Evolutionary conservation across 371 early-diverging fungal genomes (phyloP), one percentile per base, ranked within the genome.

Genomic region (Mucor circinelloides): DNA sequence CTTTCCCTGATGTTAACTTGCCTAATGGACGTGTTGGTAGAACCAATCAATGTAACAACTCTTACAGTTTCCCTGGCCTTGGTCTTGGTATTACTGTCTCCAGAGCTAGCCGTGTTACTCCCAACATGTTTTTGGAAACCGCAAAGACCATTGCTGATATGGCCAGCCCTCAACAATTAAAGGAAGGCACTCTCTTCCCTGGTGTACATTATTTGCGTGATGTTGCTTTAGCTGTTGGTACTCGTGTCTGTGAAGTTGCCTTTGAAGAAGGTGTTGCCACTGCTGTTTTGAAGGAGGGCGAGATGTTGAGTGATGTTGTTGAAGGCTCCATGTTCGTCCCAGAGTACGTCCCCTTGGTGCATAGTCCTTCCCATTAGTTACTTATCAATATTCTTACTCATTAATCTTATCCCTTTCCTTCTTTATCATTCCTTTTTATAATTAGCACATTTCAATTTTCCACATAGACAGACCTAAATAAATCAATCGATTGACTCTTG

Each of bases 31-130:
- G 78, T 50, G 56, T 80, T 7, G 77, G 85, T 59, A 75, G 78
- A 64, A 85, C 85, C n/a, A 88, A 88, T 63, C 88, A 86, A 72
- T 84, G 86, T 77, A 88, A 88, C 71, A 88, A 88, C 71, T 85
- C 86, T 54, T 86, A 85, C 72, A 85, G 85, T 42, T 88, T 88
- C 81, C 69, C 85, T 54, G 80, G 88, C 67, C 75, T 88, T 31
- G 88, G 88, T 67, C 73, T 88, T 23, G 88, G 86, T 63, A 76
- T 88, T 42, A 85, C 85, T 1, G 84, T 84, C 19, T 84, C 88
- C 23, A 73, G 83, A 38, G 82, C 87, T 3, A 80, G 71, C 52
- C 76, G 78, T n/a, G 88, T 88, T 6, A 85, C 87, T 0, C 72
- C 84, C 32, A 82, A 62, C 59, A 88, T 88, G 88, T 88, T 88